Evolutionary conservation across 805 yeast species (phyloP).

Genomic region (Tetrapisispora pingtungensis): DNA sequence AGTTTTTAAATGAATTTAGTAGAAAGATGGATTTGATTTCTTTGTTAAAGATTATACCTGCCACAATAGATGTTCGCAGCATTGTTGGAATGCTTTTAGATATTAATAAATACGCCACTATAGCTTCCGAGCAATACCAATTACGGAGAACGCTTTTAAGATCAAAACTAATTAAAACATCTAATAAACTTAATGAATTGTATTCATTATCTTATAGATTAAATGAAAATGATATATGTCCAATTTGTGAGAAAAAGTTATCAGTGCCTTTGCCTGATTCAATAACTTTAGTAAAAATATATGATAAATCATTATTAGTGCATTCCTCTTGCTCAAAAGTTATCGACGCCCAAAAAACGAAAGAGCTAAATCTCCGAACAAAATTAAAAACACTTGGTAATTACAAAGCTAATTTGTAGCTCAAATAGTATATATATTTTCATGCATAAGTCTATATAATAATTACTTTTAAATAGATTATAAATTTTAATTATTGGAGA

Average conservation of each 20-base stretch:
- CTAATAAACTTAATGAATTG: slow-evolving; percentile 33
- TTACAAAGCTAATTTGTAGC: too few species aligned
- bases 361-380: background rate
- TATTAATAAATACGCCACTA: slow-evolving; percentile 35
- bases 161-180: slow-evolving; percentile 40
- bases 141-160: slow-evolving; percentile 43
- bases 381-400: background rate
- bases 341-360: background rate
- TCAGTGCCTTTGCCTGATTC: slow-evolving; percentile 13
- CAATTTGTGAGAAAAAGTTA: slow-evolving; percentile 41
- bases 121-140: slow-evolving; percentile 32
- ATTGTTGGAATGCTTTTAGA: slow-evolving; percentile 38
- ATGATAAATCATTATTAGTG: slow-evolving; percentile 11
- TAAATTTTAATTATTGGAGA: slow-evolving; percentile 28
- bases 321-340: slow-evolving; percentile 23
- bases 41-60: slow-evolving; percentile 44
- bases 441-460: too few species aligned
- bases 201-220: slow-evolving; percentile 31
- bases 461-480: background rate
- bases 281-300: slow-evolving; percentile 11
- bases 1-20: slow-evolving; percentile 22
- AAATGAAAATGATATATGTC: slow-evolving; percentile 42
- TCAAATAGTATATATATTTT: too few species aligned
- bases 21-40: slow-evolving; percentile 15
- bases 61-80: slow-evolving; percentile 34